Conservation (phyloP, 2,329 filamentous ascomycete genomes). For the Ceratocystis ficicola region DNA sequence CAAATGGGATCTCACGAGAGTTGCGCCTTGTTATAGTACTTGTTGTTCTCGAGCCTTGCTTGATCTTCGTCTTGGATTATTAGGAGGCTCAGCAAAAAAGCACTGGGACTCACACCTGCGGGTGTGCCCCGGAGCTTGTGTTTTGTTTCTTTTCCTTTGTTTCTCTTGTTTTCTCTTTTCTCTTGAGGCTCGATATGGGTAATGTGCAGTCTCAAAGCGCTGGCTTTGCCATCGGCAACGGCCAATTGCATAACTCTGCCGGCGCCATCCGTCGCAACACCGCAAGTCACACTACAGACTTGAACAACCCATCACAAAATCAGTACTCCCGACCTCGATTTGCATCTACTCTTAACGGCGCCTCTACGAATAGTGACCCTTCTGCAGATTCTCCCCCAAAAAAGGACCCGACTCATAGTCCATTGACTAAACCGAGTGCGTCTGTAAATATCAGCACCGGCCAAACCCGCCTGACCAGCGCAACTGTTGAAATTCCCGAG, state of each 20-base stretch:
- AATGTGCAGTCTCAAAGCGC: not conserved
- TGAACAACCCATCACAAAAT: not conserved
- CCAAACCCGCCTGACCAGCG: not conserved
- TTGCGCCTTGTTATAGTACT: not conserved
- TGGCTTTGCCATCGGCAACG: not conserved
- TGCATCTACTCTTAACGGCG: not conserved
- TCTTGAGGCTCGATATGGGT: not conserved
- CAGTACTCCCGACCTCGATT: not conserved
- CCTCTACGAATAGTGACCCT: not conserved
- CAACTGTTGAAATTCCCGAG: not conserved
- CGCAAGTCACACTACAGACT: not conserved
- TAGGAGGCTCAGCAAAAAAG: not conserved
- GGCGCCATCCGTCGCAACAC: not conserved
- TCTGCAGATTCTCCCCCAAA: not conserved
- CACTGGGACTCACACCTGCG: not conserved
- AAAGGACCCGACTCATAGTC: not conserved
- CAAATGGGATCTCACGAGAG: conserved; percentile 5
- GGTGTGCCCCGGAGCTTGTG: conserved; percentile 6
- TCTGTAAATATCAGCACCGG: not conserved
- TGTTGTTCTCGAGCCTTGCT: not conserved
- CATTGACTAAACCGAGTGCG: not conserved
- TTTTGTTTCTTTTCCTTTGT: conserved; percentile 5
- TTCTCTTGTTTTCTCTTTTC: not conserved
- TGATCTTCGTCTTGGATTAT: not conserved
- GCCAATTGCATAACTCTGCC: conserved; percentile 2